phyloP scores from a whole-genome alignment of 805 yeast species.

The Danielia oregonensis region DNA sequence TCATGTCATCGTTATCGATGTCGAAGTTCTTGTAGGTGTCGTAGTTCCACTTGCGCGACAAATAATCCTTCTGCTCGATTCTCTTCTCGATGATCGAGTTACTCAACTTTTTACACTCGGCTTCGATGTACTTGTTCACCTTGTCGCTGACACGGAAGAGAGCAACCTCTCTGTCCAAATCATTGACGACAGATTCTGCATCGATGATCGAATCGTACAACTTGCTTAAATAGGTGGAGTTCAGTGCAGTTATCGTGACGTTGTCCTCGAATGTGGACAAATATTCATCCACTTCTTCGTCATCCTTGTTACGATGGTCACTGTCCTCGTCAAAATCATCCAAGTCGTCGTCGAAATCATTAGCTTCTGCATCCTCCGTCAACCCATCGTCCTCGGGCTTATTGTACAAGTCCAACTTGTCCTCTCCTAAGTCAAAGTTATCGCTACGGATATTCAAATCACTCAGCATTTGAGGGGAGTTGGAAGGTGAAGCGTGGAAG shows the following conservation, averaged over 20 bases:
- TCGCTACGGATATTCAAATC: conserved; percentile 31
- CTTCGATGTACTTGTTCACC: conserved; percentile 27
- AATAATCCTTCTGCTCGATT: conserved; percentile 26
- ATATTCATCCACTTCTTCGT: conserved; percentile 22
- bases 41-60: conserved; percentile 37
- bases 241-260: conserved; percentile 4
- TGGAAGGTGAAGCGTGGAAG: conserved; percentile 33
- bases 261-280: conserved; percentile 13
- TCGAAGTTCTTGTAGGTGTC: conserved; percentile 39
- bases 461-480: conserved; percentile 38
- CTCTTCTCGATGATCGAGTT: conserved; percentile 32
- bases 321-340: conserved; percentile 23
- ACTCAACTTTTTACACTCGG: conserved; percentile 30
- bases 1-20: conserved; percentile 28
- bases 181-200: conserved; percentile 31
- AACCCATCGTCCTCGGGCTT: conserved; percentile 18
- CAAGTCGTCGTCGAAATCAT: conserved; percentile 23
- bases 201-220: conserved; percentile 32
- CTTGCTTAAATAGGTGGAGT: conserved; percentile 20
- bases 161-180: conserved; percentile 32
- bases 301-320: conserved; percentile 16
- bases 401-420: conserved; percentile 30
- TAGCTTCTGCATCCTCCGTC: conserved; percentile 17
- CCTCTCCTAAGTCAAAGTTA: conserved; percentile 29
- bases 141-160: conserved; percentile 30